Evolutionary conservation across 805 yeast species (phyloP).

Genomic region (Wickerhamiella cacticola): DNA sequence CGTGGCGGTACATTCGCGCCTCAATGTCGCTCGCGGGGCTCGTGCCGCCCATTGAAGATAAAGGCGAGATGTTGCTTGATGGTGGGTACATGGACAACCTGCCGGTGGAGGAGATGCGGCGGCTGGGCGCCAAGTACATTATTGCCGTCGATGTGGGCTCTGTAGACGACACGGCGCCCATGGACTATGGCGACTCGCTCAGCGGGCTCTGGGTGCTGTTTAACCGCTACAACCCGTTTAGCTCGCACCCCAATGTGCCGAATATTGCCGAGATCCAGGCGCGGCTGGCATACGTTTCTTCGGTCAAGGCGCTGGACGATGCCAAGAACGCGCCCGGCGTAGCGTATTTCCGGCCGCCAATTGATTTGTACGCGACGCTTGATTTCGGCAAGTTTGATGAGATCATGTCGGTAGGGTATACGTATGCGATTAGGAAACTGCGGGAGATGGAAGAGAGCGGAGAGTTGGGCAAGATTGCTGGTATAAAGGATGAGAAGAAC

Average conservation of each 20-base stretch:
- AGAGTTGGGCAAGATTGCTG: slow-evolving; percentile 5
- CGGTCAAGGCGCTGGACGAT: slow-evolving; percentile 81
- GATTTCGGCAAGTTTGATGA: slow-evolving; percentile 90
- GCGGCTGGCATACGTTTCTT: slow-evolving; percentile 85
- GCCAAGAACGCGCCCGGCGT: slow-evolving; percentile 82
- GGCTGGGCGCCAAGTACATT: slow-evolving; percentile 67
- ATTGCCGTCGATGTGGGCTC: slow-evolving; percentile 96
- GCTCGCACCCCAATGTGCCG: slow-evolving; percentile 77
- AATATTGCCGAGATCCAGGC: slow-evolving; percentile 91
- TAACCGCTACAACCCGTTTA: slow-evolving; percentile 83
- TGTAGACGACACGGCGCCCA: slow-evolving; percentile 78
- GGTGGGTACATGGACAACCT: slow-evolving; percentile 94
- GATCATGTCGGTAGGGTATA: slow-evolving; percentile 67
- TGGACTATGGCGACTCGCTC: slow-evolving; percentile 84
- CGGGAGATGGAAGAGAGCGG: slow-evolving; percentile 34
- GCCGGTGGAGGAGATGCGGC: slow-evolving; percentile 85
- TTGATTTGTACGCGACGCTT: slow-evolving; percentile 79
- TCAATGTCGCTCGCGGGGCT: slow-evolving; percentile 94
- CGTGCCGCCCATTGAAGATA: slow-evolving; percentile 69
- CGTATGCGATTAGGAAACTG: slow-evolving; percentile 53
- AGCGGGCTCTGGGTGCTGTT: slow-evolving; percentile 86
- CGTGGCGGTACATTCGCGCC: slow-evolving; percentile 92
- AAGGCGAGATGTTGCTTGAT: slow-evolving; percentile 86
- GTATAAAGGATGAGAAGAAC: slow-evolving; percentile 1
- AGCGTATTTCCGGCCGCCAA: slow-evolving; percentile 82